Percentiles rank a stretch among this genome's conserved stretches.
Evolutionary conservation across 176 grass and related monocot species (phyloP).

Genomic region (Chrysopogon serrulatus): DNA sequence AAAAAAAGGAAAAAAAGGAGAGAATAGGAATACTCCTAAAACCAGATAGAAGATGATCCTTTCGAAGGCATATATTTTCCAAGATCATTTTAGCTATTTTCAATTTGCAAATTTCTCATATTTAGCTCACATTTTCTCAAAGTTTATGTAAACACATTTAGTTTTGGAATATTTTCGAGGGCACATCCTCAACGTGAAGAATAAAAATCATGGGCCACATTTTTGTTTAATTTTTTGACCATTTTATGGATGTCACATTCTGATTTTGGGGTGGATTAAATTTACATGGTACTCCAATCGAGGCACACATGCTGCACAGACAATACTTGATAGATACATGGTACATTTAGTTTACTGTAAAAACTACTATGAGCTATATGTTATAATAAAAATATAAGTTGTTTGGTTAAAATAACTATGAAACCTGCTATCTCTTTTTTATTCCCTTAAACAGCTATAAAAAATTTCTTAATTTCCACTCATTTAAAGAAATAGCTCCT

Average conservation of each 20-base stretch:
- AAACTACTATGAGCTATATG: no score
- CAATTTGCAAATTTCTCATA: not conserved
- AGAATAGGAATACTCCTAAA: no score
- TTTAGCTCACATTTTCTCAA: not conserved
- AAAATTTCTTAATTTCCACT: no score
- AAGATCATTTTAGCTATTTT: not conserved
- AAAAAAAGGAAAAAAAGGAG: no score
- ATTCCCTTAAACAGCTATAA: no score
- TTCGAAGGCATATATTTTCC: not conserved
- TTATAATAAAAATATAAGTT: no score
- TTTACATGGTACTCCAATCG: not conserved
- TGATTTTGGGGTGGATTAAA: not conserved
- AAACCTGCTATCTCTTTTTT: no score
- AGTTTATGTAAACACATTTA: not conserved
- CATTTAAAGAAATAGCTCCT: no score
- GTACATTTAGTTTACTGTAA: no score
- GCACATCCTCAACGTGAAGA: not conserved
- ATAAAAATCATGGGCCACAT: not conserved
- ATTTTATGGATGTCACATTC: not conserved
- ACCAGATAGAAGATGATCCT: not conserved
- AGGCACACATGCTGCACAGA: no score
- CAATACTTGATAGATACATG: no score
- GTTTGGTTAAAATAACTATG: no score
- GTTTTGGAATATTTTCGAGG: not conserved
- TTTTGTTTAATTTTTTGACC: not conserved